A percentile compares a stretch with the other conserved stretches of the same genome.
These are phyloP conservation scores for Talaromyces sp. DNA, from an alignment of 2,329 filamentous ascomycete genomes.

Conservation along the genomic window DNA sequence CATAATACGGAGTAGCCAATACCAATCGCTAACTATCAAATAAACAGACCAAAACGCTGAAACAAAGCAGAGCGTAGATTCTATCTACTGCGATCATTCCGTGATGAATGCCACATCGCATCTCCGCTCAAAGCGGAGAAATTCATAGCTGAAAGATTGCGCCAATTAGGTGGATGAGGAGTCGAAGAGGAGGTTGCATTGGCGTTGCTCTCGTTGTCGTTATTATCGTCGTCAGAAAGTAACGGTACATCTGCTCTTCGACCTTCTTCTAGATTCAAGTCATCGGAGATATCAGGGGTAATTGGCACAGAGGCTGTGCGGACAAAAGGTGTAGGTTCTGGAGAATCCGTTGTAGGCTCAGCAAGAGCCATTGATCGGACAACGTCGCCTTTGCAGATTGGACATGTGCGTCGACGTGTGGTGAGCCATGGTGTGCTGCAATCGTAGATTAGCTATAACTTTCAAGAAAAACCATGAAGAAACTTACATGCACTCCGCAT, in stretches of 20 bases:
- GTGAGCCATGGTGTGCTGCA: conserved; percentile 91
- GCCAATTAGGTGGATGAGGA: conserved; percentile 38
- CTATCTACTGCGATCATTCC: conserved; percentile 40
- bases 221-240: conserved; percentile 23
- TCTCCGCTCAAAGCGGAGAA: conserved; percentile 47
- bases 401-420: conserved; percentile 91
- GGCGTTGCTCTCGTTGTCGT: not conserved
- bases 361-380: conserved; percentile 60
- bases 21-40: conserved; percentile 15
- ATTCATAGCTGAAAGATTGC: conserved; percentile 43
- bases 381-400: conserved; percentile 97
- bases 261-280: conserved; percentile 44
- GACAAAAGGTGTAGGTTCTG: conserved; percentile 36
- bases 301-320: conserved; percentile 45
- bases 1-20: conserved; percentile 17
- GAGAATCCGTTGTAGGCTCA: conserved; percentile 21
- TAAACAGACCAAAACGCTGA: conserved; percentile 4
- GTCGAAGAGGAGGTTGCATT: conserved; percentile 27
- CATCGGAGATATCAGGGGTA: conserved; percentile 42
- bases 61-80: conserved; percentile 13
- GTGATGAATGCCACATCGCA: conserved; percentile 43
- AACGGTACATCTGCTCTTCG: conserved; percentile 33
- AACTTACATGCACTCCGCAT: conserved; percentile 94
- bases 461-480: conserved; percentile 28
- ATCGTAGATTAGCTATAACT: not conserved